phyloP scores from a whole-genome alignment of 257 asterid genomes.

The Solanum lignicaule region DNA sequence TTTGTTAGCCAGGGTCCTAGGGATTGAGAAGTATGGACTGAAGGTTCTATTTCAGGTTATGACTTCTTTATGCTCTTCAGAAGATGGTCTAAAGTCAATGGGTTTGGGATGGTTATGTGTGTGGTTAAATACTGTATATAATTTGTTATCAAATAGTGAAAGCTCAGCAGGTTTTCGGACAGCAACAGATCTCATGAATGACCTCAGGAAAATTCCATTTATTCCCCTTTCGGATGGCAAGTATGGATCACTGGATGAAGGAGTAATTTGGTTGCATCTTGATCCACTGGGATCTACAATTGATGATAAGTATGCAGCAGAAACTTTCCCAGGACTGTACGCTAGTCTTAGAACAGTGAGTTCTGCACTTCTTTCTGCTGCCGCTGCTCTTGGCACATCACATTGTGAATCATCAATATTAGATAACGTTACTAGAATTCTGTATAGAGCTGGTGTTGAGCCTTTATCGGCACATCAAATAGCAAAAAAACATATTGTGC shows the following conservation, averaged over 20 bases:
- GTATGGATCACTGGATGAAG: constrained; percentile 57
- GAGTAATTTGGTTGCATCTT: constrained; percentile 68
- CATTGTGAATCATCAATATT: constrained; percentile 21
- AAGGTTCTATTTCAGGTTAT: constrained; percentile 40
- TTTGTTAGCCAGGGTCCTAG: constrained; percentile 71
- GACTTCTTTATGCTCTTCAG: constrained; percentile 47
- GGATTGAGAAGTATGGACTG: constrained; percentile 87
- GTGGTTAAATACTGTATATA: constrained; percentile 56
- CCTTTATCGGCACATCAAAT: constrained; percentile 79
- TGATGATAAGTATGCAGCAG: constrained; percentile 34
- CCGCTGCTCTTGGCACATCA: constrained; percentile 34
- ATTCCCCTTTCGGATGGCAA: constrained; percentile 84
- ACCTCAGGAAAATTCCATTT: constrained; percentile 54
- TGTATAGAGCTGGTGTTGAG: constrained; percentile 75
- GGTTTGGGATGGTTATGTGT: constrained; percentile 72
- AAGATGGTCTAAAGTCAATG: constrained; percentile 49
- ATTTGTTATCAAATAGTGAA: constrained; percentile 27
- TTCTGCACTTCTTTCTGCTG: constrained; percentile 57
- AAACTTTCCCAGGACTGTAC: constrained; percentile 59
- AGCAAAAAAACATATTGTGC: constrained; percentile 66
- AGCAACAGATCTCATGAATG: constrained; percentile 37
- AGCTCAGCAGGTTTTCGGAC: constrained; percentile 20
- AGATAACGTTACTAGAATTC: constrained; percentile 63
- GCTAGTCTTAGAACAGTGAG: constrained; percentile 57
- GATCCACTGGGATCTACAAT: constrained; percentile 30